Conservation (phyloP, 768 basidiomycete species). For the Psilocybe tampanensis region DNA sequence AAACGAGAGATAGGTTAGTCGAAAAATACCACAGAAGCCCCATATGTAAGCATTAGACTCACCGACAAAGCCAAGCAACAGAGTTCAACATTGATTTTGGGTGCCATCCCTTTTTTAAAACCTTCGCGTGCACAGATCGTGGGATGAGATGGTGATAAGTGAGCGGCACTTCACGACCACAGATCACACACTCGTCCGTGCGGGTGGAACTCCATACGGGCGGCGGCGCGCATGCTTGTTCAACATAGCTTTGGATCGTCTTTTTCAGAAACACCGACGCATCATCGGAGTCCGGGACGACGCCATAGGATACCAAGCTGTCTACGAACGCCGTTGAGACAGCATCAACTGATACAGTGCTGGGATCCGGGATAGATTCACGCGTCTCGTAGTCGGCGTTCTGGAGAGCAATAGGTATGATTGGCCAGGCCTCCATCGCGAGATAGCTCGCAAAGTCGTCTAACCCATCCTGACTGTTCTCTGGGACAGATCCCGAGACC, state of each 20-base stretch:
- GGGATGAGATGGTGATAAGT: slow-evolving; percentile 68
- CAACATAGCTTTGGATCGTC: slow-evolving; percentile 42
- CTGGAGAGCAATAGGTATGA: slow-evolving; percentile 38
- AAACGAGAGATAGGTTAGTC: neutral
- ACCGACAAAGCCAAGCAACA: slow-evolving; percentile 65
- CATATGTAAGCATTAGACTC: slow-evolving; percentile 4
- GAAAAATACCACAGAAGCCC: neutral
- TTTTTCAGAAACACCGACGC: slow-evolving; percentile 42
- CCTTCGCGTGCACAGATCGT: slow-evolving; percentile 53
- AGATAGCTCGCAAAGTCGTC: slow-evolving; percentile 59
- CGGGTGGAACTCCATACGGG: slow-evolving; percentile 57
- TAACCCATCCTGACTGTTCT: slow-evolving; percentile 27
- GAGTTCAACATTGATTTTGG: slow-evolving; percentile 51
- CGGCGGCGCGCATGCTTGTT: slow-evolving; percentile 48
- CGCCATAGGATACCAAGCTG: slow-evolving; percentile 51
- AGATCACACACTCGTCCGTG: slow-evolving; percentile 59
- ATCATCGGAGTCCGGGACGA: slow-evolving; percentile 43
- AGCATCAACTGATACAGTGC: slow-evolving; percentile 39
- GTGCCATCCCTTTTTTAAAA: slow-evolving; percentile 61
- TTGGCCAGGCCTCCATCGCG: slow-evolving; percentile 50
- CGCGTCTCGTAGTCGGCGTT: slow-evolving; percentile 42
- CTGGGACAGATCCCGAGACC: slow-evolving; percentile 15
- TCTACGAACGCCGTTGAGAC: slow-evolving; percentile 47
- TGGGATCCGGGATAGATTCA: slow-evolving; percentile 32
- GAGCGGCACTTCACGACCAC: slow-evolving; percentile 54